Evolutionary conservation across 495 filamentous ascomycete genomes (phyloP).

Genomic region (Penicillium coprophilum): DNA sequence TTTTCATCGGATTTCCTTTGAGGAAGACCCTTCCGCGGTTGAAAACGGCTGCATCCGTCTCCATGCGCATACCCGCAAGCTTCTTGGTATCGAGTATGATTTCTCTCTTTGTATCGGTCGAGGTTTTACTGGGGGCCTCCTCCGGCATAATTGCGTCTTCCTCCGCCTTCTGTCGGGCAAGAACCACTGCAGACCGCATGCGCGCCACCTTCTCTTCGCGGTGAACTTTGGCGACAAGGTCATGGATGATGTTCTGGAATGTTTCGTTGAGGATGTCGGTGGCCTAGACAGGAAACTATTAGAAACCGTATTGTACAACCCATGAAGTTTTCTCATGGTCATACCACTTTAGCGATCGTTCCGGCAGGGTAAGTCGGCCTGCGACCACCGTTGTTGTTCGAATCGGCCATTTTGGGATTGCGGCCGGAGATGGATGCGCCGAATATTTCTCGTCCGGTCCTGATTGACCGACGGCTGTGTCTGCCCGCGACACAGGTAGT

Average conservation of each 20-base stretch:
- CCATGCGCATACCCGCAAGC: slow-evolving; percentile 50
- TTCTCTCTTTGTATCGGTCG: slow-evolving; percentile 36
- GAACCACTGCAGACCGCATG: slow-evolving; percentile 69
- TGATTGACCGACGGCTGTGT: slow-evolving; percentile 25
- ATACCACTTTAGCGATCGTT: slow-evolving; percentile 49
- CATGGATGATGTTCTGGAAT: slow-evolving; percentile 71
- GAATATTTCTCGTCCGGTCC: slow-evolving; percentile 13
- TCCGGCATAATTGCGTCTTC: slow-evolving; percentile 43
- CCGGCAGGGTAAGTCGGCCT: slow-evolving; percentile 39
- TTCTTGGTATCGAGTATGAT: slow-evolving; percentile 39
- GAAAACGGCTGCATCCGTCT: slow-evolving; percentile 70
- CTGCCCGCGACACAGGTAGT: slow-evolving; percentile 30
- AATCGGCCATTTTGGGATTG: slow-evolving; percentile 39
- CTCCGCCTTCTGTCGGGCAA: slow-evolving; percentile 65
- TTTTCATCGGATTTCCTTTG: slow-evolving; percentile 74
- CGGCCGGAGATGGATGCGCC: slow-evolving; percentile 15
- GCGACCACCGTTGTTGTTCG: slow-evolving; percentile 35
- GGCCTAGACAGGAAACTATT: slow-evolving; percentile 30
- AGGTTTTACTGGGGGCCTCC: slow-evolving; percentile 36
- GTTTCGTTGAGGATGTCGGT: slow-evolving; percentile 63
- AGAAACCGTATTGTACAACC: slow-evolving; percentile 1
- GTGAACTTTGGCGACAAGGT: slow-evolving; percentile 67
- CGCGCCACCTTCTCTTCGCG: slow-evolving; percentile 72
- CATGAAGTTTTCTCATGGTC: slow-evolving; percentile 3
- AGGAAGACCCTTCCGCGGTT: slow-evolving; percentile 69